Percentiles rank a stretch among this genome's conserved stretches.
Conservation (phyloP, 108 stramenopile genomes). For the Skeletonema costatum region DNA sequence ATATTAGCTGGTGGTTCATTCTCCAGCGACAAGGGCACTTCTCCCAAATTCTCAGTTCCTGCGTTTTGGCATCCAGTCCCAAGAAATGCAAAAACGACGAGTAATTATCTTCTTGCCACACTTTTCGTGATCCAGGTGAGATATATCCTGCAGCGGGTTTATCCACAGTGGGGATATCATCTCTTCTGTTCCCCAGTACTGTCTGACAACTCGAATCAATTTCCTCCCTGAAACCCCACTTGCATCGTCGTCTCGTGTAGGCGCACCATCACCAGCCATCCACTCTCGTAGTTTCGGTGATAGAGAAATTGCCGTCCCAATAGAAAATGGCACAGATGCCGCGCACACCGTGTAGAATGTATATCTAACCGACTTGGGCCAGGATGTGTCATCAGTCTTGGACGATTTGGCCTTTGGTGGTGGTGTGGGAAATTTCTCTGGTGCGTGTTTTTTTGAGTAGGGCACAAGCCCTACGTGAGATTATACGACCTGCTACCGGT, state of each 20-base stretch:
- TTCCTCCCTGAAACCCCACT: neutral
- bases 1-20: constrained; percentile 26
- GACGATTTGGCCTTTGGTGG: neutral
- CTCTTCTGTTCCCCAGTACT: constrained; percentile 40
- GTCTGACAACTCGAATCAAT: constrained; percentile 18
- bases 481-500: constrained; percentile 6
- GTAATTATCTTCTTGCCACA: constrained; percentile 39
- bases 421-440: constrained; percentile 2
- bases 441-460: constrained; percentile 16
- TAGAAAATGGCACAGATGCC: constrained; percentile 35
- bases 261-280: constrained; percentile 26
- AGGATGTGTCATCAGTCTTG: constrained; percentile 27
- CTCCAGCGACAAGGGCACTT: constrained; percentile 32
- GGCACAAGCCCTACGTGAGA: constrained; percentile 34
- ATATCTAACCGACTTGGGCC: constrained; percentile 31
- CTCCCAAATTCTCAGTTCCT: neutral
- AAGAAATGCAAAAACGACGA: constrained; percentile 25
- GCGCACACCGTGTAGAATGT: constrained; percentile 29
- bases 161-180: constrained; percentile 29
- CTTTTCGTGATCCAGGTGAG: constrained; percentile 12
- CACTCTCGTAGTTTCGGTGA: constrained; percentile 36
- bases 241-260: neutral
- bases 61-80: constrained; percentile 1
- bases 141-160: constrained; percentile 3
- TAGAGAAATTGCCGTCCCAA: constrained; percentile 34